Percentiles rank a stretch among this genome's conserved stretches.
Evolutionary conservation across 805 yeast species (phyloP).

Genomic region (Hanseniaspora jakobsenii): DNA sequence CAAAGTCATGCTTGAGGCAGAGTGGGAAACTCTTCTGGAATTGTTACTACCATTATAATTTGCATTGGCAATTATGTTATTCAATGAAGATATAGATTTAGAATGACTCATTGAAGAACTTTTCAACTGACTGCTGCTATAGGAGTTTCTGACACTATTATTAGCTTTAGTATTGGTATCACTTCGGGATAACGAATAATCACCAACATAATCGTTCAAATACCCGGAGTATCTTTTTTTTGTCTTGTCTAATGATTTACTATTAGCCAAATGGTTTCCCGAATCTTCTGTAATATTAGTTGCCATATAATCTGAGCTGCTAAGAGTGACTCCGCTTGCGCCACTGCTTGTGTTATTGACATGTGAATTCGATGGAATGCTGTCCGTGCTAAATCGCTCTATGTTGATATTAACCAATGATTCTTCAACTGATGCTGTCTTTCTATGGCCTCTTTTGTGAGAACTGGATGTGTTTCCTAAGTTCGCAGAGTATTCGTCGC

Average conservation of each 20-base stretch:
- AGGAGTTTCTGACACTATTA: not conserved
- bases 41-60: constrained; percentile 1
- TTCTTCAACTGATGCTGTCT: constrained; percentile 14
- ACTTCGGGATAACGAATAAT: not conserved
- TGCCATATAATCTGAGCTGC: constrained; percentile 6
- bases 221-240: constrained; percentile 14
- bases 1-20: constrained; percentile 4
- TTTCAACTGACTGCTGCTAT: too few species aligned
- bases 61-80: constrained; percentile 11
- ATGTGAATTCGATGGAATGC: not conserved
- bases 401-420: constrained; percentile 13
- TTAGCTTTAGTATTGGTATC: not conserved
- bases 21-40: too few species aligned
- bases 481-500: constrained; percentile 10
- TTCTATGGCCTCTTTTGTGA: constrained; percentile 3
- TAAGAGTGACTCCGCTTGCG: not conserved
- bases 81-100: constrained; percentile 11
- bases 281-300: constrained; percentile 13
- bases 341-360: not conserved
- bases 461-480: not conserved
- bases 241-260: not conserved
- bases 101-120: constrained; percentile 8
- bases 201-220: constrained; percentile 13
- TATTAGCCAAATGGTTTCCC: not conserved
- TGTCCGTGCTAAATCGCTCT: constrained; percentile 7